Percentiles rank a stretch among this genome's conserved stretches.
phyloP scores from a whole-genome alignment of 331 rosid species.

The Rosa hybrid region DNA sequence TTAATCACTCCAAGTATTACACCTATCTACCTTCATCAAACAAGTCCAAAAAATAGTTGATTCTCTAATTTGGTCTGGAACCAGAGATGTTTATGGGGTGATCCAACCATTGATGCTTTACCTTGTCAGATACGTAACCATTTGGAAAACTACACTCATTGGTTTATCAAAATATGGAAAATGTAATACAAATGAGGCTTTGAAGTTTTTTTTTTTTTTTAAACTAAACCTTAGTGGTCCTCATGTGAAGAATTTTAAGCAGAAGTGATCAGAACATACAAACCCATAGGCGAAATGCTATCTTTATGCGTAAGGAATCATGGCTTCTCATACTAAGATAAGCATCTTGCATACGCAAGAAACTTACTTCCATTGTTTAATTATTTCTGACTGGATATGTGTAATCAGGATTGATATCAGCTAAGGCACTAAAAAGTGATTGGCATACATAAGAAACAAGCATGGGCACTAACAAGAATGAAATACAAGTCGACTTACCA shows the following conservation, averaged over 20 bases:
- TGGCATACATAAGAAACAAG: slow-evolving; percentile 6
- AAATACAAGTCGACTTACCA: slow-evolving; percentile 37
- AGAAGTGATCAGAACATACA: neutral
- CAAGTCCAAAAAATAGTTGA: neutral
- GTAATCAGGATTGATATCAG: neutral
- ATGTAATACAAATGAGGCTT: neutral
- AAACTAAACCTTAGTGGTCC: neutral
- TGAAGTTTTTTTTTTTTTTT: neutral
- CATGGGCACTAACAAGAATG: neutral
- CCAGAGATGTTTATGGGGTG: neutral
- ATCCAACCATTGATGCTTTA: neutral
- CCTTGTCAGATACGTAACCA: neutral
- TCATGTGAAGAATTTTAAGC: neutral
- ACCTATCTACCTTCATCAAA: neutral
- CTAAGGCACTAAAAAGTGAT: neutral
- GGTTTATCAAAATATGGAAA: no score
- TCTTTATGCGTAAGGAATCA: neutral
- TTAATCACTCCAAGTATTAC: neutral
- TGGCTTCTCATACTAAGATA: neutral
- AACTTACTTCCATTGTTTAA: neutral
- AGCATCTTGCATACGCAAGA: neutral
- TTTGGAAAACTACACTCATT: neutral
- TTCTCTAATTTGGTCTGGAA: neutral
- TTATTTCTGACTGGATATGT: neutral
- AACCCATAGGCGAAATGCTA: neutral